A percentile compares a stretch with the other conserved stretches of the same genome.
phyloP scores from a whole-genome alignment of 805 yeast genomes.

The Suhomyces xylopsoci region DNA sequence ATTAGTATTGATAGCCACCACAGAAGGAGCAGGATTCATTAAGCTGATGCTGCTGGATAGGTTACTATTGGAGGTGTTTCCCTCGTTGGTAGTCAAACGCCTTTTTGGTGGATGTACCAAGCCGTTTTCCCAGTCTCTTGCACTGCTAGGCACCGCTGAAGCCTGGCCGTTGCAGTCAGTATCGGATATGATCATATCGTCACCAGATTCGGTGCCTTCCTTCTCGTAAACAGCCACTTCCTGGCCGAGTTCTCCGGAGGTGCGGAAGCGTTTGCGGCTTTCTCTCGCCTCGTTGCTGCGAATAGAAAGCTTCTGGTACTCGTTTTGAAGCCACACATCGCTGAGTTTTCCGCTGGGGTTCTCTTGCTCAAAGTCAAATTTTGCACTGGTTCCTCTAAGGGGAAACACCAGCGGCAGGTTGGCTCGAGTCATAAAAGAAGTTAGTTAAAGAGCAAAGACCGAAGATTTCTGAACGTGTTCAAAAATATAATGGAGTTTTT shows the following conservation, averaged over 20 bases:
- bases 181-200: constrained; percentile 36
- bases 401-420: constrained; percentile 32
- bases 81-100: constrained; percentile 21
- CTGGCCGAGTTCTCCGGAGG: constrained; percentile 12
- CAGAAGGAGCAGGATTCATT: not conserved
- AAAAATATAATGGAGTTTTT: too few species aligned
- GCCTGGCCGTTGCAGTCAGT: constrained; percentile 25
- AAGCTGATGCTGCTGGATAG: not conserved
- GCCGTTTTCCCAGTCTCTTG: constrained; percentile 14
- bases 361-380: constrained; percentile 28
- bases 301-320: constrained; percentile 25
- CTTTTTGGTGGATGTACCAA: constrained; percentile 37
- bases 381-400: constrained; percentile 25
- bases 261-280: constrained; percentile 21
- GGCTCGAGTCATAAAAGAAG: not conserved
- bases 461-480: not conserved
- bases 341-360: constrained; percentile 32
- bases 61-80: not conserved
- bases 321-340: constrained; percentile 30
- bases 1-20: not conserved
- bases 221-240: constrained; percentile 9
- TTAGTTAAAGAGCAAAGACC: not conserved
- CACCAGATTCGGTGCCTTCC: constrained; percentile 23
- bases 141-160: constrained; percentile 10
- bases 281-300: constrained; percentile 18